Evolutionary conservation across 495 filamentous ascomycete genomes (phyloP).

Genomic region (Oidiodendron maius): DNA sequence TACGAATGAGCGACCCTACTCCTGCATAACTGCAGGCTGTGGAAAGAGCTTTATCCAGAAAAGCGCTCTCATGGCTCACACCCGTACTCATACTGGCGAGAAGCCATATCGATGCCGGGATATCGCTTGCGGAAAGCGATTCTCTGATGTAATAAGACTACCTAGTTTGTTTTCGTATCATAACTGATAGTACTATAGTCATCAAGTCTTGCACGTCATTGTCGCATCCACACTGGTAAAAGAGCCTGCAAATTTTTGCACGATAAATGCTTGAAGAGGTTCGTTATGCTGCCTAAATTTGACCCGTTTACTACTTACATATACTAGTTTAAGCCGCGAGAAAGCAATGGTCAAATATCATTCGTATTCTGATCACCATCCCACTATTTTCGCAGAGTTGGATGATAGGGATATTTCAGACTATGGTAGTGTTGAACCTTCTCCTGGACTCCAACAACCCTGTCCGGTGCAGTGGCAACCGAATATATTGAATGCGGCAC

Average conservation of each 20-base stretch:
- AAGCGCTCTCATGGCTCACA: slow-evolving; percentile 82
- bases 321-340: slow-evolving; percentile 73
- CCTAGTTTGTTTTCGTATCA: slow-evolving; percentile 3
- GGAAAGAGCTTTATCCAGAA: slow-evolving; percentile 88
- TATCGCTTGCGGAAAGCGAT: slow-evolving; percentile 74
- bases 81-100: slow-evolving; percentile 81
- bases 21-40: slow-evolving; percentile 62
- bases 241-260: slow-evolving; percentile 78
- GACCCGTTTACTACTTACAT: slow-evolving; percentile 9
- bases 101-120: slow-evolving; percentile 83
- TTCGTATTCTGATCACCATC: slow-evolving; percentile 59
- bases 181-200: slow-evolving; percentile 54
- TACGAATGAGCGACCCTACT: slow-evolving; percentile 81
- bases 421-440: slow-evolving; percentile 42
- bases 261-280: slow-evolving; percentile 78
- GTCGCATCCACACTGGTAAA: slow-evolving; percentile 80
- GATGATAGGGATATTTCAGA: slow-evolving; percentile 52
- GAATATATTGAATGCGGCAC: slow-evolving; percentile 7
- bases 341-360: slow-evolving; percentile 85
- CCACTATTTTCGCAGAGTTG: slow-evolving; percentile 43
- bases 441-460: slow-evolving; percentile 42
- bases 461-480: slow-evolving; percentile 30
- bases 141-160: slow-evolving; percentile 71
- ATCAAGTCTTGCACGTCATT: slow-evolving; percentile 79
- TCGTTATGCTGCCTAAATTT: slow-evolving; percentile 20